Evolutionary conservation across 495 filamentous ascomycete species (phyloP), one percentile per base, ranked within the genome.

Genomic region (Polyplosphaeria fusca): DNA sequence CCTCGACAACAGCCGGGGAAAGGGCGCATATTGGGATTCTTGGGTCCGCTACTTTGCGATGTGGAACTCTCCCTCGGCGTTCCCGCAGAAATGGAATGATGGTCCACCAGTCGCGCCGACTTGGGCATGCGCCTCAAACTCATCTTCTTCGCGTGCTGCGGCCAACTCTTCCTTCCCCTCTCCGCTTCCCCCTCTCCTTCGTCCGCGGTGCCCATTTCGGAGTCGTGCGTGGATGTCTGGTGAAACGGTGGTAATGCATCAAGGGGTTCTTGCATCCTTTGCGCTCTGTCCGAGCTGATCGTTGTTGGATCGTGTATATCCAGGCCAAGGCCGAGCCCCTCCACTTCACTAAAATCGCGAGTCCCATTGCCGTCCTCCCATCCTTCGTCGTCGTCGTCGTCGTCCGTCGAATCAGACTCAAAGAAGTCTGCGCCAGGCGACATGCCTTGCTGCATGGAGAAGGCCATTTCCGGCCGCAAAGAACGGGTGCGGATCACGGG

Each of bases 401-500:
- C 35, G 13, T 26, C 58, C 4, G 38, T 47, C 12, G 45, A 50
- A 26, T 49, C 51, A 12, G 43, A n/a, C 16, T 61, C 51, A 23
- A 61, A 61, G 58, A 61, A 61, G 24, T 55, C 46, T 4, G 27
- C 51, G 9, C 51, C 58, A 13, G 44, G 50, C 16, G 18, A 4
- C 11, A 51, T 37, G 14, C 44, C 51, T n/a, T 38, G 19, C 12
- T 62, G 19, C 52, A 56, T 55, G 2, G 28, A 55, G 7, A 25
- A n/a, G 24, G 28, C 44, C 58, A 55, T 56, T 28, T 62, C 59
- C 2, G 59, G 59, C 12, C 46, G 51, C 22, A 61, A 20, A 5
- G 45, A 51, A 19, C 40, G 22, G 9, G 43, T 61, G 27, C 58
- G 14, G n/a, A 25, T 50, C 1, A 41, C 26, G 3, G 52, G 24